Conservation (phyloP, 306 rosid species). For the Alnus rubra region DNA sequence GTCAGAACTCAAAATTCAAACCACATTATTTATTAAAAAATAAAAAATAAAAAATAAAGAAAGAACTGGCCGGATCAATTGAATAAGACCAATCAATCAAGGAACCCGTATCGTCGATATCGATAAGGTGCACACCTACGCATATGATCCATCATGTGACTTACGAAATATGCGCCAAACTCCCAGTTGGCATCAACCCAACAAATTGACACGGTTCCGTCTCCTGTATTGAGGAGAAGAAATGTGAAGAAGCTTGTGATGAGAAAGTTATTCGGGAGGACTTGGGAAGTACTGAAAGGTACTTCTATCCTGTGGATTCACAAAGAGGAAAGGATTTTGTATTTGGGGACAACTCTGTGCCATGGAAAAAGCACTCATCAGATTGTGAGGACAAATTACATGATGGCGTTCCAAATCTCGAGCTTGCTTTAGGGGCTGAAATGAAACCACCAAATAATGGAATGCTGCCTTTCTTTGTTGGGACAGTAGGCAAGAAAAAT, state of each 20-base stretch:
- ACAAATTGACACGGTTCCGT: constrained; percentile 1
- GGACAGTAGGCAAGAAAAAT: constrained; percentile 49
- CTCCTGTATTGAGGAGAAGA: constrained; percentile 44
- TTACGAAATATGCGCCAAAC: background rate
- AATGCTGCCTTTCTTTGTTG: constrained; percentile 67
- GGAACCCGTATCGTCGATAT: no score
- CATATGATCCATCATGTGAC: constrained; percentile 14
- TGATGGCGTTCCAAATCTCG: constrained; percentile 67
- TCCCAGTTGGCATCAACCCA: background rate
- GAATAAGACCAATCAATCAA: constrained; percentile 1
- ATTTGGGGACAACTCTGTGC: constrained; percentile 22
- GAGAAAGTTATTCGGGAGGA: constrained; percentile 78
- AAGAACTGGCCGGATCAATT: no score
- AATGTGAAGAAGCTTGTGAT: constrained; percentile 50
- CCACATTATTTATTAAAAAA: no score
- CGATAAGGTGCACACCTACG: background rate
- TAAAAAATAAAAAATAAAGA: no score
- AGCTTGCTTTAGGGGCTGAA: constrained; percentile 86
- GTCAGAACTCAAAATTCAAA: no score
- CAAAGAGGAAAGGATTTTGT: constrained; percentile 30
- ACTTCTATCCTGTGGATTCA: constrained; percentile 67
- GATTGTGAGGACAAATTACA: constrained; percentile 37
- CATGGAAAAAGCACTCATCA: constrained; percentile 28
- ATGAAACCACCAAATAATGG: constrained; percentile 59
- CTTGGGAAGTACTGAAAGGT: constrained; percentile 61